Evolutionary conservation across 257 asterid genomes (phyloP), one percentile per base, ranked within the genome.

Genomic region (Salvia rosmarinus): DNA sequence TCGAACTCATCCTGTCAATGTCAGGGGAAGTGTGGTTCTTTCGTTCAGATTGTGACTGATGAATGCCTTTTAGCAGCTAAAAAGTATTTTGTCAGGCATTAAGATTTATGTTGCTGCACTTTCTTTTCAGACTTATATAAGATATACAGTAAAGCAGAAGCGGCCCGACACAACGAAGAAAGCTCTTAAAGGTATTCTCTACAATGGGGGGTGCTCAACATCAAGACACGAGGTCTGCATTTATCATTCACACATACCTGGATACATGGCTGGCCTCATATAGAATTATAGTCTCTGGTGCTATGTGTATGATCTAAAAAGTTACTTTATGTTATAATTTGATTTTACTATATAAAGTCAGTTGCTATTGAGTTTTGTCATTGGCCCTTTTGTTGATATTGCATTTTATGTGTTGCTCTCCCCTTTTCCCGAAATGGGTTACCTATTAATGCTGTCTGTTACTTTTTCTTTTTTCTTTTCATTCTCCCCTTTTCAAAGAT

Each of bases 101-200:
- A 44, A 57, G 74, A 20, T 50, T n/a, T n/a, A n/a, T n/a, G n/a
- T n/a, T n/a, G n/a, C n/a, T 20, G 42, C 56, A 50, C 40, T 58
- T 64, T 69, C 68, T 49, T 80, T 81, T 44, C 93, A 91, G 97
- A 52, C 77, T 73, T 73, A 75, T 73, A 77, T 80, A 74, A 84
- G 88, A 70, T 87, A 72, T 75, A 76, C 63, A 54, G 86, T 80
- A 57, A 84, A 92, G 52, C 82, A 85, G 77, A 92, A 90, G 85
- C 88, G 95, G 61, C 81, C 92, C 63, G 84, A 81, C 79, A 52
- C 44, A 9, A 39, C 91, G 3, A 89, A 84, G 81, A 85, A 77
- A 84, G 92, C 87, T 75, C 85, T 92, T 81, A 86, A 82, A 70
- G 59, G 72, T 78, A 79, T 89, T 25, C 83, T 90, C 40, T 78